These are phyloP conservation scores for Blastocystis sp. DNA, from an alignment of 352 stramenopile species.

Conservation along the genomic window DNA sequence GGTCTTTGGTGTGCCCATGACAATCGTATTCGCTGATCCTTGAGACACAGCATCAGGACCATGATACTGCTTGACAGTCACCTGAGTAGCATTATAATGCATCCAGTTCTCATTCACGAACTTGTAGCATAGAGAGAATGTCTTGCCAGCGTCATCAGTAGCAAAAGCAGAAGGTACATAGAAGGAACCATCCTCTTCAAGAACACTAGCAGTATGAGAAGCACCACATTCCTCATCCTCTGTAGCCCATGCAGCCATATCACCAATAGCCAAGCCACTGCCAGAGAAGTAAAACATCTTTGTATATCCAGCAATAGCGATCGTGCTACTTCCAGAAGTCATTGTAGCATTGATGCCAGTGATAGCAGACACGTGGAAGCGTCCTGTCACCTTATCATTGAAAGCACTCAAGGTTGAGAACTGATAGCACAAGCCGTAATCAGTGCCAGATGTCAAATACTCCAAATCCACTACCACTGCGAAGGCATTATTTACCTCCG, in stretches of 20 bases:
- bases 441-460: not conserved
- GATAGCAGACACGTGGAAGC: slow-evolving; percentile 49
- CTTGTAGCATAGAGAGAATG: slow-evolving; percentile 45
- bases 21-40: not conserved
- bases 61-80: slow-evolving; percentile 55
- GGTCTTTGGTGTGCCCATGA: slow-evolving; percentile 1
- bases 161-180: not conserved
- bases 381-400: slow-evolving; percentile 38
- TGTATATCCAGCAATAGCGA: not conserved
- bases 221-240: not conserved
- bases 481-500: slow-evolving; percentile 28
- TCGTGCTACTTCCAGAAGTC: not conserved
- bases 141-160: not conserved
- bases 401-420: slow-evolving; percentile 41
- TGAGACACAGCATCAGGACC: not conserved
- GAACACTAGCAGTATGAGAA: not conserved
- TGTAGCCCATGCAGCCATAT: not conserved
- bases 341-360: slow-evolving; percentile 2
- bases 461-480: slow-evolving; percentile 26
- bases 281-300: slow-evolving; percentile 41
- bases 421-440: slow-evolving; percentile 55
- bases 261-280: slow-evolving; percentile 15
- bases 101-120: slow-evolving; percentile 48
- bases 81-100: not conserved
- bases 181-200: not conserved